Base-by-base conservation (phyloP, 805 yeast genomes). In the Candida caryicola region DNA sequence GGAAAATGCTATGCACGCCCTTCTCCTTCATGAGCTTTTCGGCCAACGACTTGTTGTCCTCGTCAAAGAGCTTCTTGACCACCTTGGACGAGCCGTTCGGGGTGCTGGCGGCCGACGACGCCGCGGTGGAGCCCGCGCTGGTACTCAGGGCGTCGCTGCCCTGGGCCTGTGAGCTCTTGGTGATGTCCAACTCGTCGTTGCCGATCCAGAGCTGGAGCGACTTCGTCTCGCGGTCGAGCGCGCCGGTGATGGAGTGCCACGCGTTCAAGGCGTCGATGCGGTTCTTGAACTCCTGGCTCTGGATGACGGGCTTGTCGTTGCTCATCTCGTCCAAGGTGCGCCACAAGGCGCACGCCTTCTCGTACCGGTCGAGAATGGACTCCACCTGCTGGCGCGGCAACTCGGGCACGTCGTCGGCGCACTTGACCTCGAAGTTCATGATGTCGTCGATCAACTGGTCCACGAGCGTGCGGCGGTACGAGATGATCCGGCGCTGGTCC, bases 11-110 rank as follows among this genome's bases (percentile, higher is more conserved):
- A 37, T 80, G 82, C 12, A 85, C 79, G 43, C 82, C 89, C 47
- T 82, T 83, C 53, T 84, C 91, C 50, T 86, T 88, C 71, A 89
- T 70, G 35, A 89, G 72, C 33, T 84, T 73, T 54, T 90, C 97
- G 1, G 93, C 95, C 51, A 90, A 77, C 0, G 91, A 77, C 36
- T 79, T 72, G 44, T 62, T 66, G 40, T 78, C 81, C 39, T 82
- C 86, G 38, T 75, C 77, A 47, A 78, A 77, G 13, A 76, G 67
- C 13, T 54, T 49, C 26, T 56, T 53, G 16, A 39, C 44, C 10
- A 21, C 25, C 18, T 39, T 35, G 6, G 35, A 19, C 2, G 41
- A 44, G 3, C 36, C 39, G 26, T 26, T 37, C 3, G 52, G 36
- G 1, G 46, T 32, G 3, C 41, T 41, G 23, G 50, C 33, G 5